Base-by-base conservation (phyloP, 139 green algal genomes). In the Micromonas pusilla region DNA sequence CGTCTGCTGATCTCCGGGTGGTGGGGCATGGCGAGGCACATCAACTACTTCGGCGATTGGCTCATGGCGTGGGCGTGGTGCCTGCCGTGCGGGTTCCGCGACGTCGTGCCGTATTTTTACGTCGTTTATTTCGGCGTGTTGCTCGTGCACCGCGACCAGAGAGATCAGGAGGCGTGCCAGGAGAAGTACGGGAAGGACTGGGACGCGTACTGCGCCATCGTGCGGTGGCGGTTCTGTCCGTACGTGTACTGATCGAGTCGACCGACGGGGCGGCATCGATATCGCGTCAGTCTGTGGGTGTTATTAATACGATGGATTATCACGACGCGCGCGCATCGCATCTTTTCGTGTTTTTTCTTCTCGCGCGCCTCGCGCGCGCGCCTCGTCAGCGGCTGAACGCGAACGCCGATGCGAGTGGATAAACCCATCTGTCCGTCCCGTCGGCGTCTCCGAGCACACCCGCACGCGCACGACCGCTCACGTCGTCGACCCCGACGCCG, bases 1-100 rank as follows among this genome's bases (percentile, higher is more conserved):
- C 81, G 86, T 73, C 85, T 98, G 20, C 89, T 98, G 26, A 84
- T 93, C 63, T 90, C 77, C 34, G 92, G 94, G 26, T 98, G 92
- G 91, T 97, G 93, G 93, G 93, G 93, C 60, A 80, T 93, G 6
- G 86, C 91, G 9, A 85, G 93, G 21, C 91, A 98, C 79, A 92
- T 94, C 81, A 98, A 98, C 85, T 98, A 98, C 85, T 84, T 91
- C 20, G 93, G 93, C 1, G 93, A 98, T 82, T 94, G 94, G 89
- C 76, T 97, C 31, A 93, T 97, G 87, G 92, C 88, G 32, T 75
- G 93, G 63, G 84, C 94, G 2, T 98, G 93, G 92, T 97, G 93
- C 83, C 80, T 99, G 72, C 91, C 93, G 0, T 93, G 86, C 20
- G 94, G 93, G n/a, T 88, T 92, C 74, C 19, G 16, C 28, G 38